phyloP scores from a whole-genome alignment of 1,284 basidiomycete species.

The Tylopilus orsonianus region DNA sequence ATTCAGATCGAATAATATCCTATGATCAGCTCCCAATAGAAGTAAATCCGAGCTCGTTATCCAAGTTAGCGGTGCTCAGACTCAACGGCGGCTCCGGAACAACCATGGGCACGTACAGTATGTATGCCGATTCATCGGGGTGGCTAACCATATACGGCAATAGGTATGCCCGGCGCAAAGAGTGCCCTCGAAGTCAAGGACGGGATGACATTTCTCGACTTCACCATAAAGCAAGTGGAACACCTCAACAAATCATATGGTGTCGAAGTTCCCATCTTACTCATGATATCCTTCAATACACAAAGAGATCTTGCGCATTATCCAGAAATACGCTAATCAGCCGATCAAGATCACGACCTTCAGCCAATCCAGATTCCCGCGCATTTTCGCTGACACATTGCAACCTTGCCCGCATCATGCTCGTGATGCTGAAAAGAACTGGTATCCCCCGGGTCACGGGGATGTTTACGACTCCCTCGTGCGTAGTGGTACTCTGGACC shows the following conservation, averaged over 20 bases:
- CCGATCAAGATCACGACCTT: constrained; percentile 90
- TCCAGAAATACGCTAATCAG: constrained; percentile 97
- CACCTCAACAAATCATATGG: constrained; percentile 67
- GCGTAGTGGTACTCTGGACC: constrained; percentile 94
- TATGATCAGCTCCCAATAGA: constrained; percentile 73
- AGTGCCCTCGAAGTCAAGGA: constrained; percentile 89
- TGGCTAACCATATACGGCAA: constrained; percentile 4
- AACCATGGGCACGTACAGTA: constrained; percentile 79
- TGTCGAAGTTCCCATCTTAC: constrained; percentile 89
- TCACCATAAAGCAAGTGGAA: constrained; percentile 93
- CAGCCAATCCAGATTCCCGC: constrained; percentile 97
- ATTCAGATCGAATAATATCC: constrained; percentile 85
- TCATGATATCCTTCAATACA: constrained; percentile 99
- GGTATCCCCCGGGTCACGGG: constrained; percentile 99
- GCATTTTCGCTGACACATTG: constrained; percentile 91
- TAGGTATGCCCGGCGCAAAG: constrained; percentile 87
- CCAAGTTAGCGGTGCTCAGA: constrained; percentile 96
- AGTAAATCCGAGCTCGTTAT: constrained; percentile 68
- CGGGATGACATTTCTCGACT: constrained; percentile 97
- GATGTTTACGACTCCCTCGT: constrained; percentile 91
- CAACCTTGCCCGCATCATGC: constrained; percentile 71
- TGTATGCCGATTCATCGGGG: not conserved
- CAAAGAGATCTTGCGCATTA: constrained; percentile 92
- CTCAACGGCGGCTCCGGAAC: constrained; percentile 98
- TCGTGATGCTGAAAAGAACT: constrained; percentile 84